Conservation (phyloP, 345 rosid genomes). For the Citrus medica region DNA sequence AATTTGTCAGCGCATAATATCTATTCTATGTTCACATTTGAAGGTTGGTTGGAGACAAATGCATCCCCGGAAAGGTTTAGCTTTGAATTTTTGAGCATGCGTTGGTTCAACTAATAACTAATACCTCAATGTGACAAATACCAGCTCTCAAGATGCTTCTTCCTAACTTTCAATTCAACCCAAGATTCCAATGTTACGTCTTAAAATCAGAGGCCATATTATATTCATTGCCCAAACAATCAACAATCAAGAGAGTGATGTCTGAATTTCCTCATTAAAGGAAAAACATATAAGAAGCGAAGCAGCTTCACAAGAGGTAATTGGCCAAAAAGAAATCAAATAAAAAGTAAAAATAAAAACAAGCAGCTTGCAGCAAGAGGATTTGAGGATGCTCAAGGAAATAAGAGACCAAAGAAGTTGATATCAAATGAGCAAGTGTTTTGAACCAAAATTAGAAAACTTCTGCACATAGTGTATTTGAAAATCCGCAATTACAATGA, state of each 20-base stretch:
- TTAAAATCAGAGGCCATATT: not conserved
- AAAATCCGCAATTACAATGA: not conserved
- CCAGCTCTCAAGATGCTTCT: slow-evolving; percentile 6
- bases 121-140: not conserved
- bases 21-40: not conserved
- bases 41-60: not conserved
- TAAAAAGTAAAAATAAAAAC: not conserved
- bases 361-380: not conserved
- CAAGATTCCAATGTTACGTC: not conserved
- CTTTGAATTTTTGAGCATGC: not conserved
- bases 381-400: not conserved
- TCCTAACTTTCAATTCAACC: not conserved
- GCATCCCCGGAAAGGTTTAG: not conserved
- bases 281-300: not conserved
- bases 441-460: not conserved
- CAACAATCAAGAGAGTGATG: not conserved
- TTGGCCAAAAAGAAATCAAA: not conserved
- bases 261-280: not conserved
- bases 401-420: not conserved
- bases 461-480: not conserved
- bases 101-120: not conserved
- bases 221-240: not conserved
- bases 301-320: not conserved
- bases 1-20: not conserved
- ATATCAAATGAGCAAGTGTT: not conserved